Evolutionary conservation across 1,284 basidiomycete genomes (phyloP), one percentile per base, ranked within the genome.

Genomic region (Athelia sp.): DNA sequence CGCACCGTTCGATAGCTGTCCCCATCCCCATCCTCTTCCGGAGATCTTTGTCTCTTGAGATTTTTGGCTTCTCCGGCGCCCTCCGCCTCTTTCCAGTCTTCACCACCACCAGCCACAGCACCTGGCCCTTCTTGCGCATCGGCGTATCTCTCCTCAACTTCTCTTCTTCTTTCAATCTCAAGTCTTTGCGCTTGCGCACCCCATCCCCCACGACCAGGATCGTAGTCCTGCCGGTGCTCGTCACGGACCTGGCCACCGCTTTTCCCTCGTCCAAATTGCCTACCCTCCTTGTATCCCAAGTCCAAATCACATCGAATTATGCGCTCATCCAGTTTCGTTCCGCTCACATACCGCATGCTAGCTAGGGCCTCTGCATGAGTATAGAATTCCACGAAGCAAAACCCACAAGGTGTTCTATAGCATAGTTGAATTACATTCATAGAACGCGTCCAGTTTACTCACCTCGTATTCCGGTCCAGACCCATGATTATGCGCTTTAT

Each of bases 401-500:
- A 99, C 1, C 97, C 97, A 64, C 97, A 99, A 0, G 97, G 97
- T 45, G 97, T 99, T 61, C 93, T 96, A 62, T 31, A 53, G 21
- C 40, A 52, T 36, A 17, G 35, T 22, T 48, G 34, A 40, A 4
- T 29, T 29, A 6, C 4, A 13, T 29, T 13, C 26, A 29, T 13
- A 13, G 26, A 29, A 4, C 26, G 26, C 26, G 26, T 29, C 26
- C 42, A 42, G 24, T 18, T 19, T 17, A 62, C 77, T 43, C 49
- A 89, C 91, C 95, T 88, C 45, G 89, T 90, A 65, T 98, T 93
- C 51, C 97, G 78, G 73, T 99, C 97, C 34, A 99, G 78, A 22
- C 97, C 97, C 97, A 99, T 99, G 62, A 99, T 99, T 58, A 99
- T 97, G 56, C 96, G 85, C 67, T 98, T 98, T 58, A 99, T 94